These are phyloP conservation scores for Capsella bursapastoris DNA, from an alignment of 345 rosid genomes.

Conservation along the genomic window DNA sequence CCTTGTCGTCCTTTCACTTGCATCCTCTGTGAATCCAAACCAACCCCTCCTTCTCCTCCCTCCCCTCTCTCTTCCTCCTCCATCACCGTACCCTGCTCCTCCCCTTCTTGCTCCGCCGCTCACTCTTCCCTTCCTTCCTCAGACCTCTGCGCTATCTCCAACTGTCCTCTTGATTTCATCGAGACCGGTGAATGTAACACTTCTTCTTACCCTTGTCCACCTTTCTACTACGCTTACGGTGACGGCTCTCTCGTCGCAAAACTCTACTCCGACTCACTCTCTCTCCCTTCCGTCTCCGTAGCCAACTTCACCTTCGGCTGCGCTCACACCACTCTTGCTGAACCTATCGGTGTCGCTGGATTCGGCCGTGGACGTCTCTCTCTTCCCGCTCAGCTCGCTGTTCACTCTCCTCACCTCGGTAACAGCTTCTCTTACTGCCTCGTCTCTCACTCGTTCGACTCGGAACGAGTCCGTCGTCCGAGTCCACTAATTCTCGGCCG, in stretches of 20 bases:
- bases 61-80: slow-evolving; percentile 58
- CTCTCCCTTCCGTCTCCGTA: slow-evolving; percentile 54
- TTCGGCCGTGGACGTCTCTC: slow-evolving; percentile 91
- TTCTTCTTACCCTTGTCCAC: slow-evolving; percentile 67
- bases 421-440: slow-evolving; percentile 86
- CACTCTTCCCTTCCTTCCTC: slow-evolving; percentile 74
- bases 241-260: slow-evolving; percentile 84
- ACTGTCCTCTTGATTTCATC: slow-evolving; percentile 78
- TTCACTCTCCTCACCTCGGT: slow-evolving; percentile 69
- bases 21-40: slow-evolving; percentile 82
- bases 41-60: slow-evolving; percentile 43
- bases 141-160: slow-evolving; percentile 81
- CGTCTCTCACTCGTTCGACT: slow-evolving; percentile 85
- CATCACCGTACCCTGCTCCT: slow-evolving; percentile 58
- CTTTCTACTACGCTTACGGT: slow-evolving; percentile 90
- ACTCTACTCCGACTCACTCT: slow-evolving; percentile 62
- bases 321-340: slow-evolving; percentile 82
- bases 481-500: slow-evolving; percentile 96
- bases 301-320: slow-evolving; percentile 86
- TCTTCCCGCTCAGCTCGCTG: slow-evolving; percentile 74
- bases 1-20: slow-evolving; percentile 89
- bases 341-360: slow-evolving; percentile 95
- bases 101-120: slow-evolving; percentile 80
- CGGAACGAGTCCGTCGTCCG: slow-evolving; percentile 63
- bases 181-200: slow-evolving; percentile 70